Evolutionary conservation across 2,329 filamentous ascomycete genomes (phyloP), one percentile per base, ranked within the genome.

Genomic region (Microascus cirrosus): DNA sequence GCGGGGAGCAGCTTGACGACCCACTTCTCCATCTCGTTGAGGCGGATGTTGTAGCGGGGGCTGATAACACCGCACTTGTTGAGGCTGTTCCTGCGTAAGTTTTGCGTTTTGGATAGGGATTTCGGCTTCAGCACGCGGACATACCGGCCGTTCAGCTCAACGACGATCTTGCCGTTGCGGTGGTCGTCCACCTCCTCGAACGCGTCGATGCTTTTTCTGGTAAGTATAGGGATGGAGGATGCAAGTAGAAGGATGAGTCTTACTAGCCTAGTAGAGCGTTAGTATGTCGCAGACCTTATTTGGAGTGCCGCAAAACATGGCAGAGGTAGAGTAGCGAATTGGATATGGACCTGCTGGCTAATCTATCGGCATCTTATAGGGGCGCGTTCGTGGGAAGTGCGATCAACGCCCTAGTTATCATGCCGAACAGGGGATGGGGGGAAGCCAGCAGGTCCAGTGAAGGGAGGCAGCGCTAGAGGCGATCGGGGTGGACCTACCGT

Each of bases 291-390:
- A 85, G 86, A 81, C 82, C 85, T 87, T 85, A 32, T n/a, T 45
- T 95, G 95, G 39, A 35, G 50, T 32, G 55, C 50, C 28, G 45
- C 55, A 57, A 28, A 96, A 96, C 86, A 87, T 89, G 83, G 25
- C 32, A 18, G n/a, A 81, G 78, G 88, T 85, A 79, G 91, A 88
- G 94, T 79, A 75, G 73, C 61, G 60, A 60, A 65, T 87, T 88
- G 96, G 91, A 96, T 45, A 45, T 45, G 95, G 96, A 91, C 93
- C 87, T 87, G 84, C 86, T 86, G 75, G 71, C 68, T 79, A 75
- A 94, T 99, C 78, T 99, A 89, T 95, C 94, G 93, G 90, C 85
- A 85, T 95, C 85, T 97, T 97, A 99, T 97, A 99, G 90, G 92
- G 90, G 93, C 90, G 85, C 87, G 82, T 86, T 87, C 89, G 91